Conservation (phyloP, 306 rosid genomes). For the Inga oerstediana region DNA sequence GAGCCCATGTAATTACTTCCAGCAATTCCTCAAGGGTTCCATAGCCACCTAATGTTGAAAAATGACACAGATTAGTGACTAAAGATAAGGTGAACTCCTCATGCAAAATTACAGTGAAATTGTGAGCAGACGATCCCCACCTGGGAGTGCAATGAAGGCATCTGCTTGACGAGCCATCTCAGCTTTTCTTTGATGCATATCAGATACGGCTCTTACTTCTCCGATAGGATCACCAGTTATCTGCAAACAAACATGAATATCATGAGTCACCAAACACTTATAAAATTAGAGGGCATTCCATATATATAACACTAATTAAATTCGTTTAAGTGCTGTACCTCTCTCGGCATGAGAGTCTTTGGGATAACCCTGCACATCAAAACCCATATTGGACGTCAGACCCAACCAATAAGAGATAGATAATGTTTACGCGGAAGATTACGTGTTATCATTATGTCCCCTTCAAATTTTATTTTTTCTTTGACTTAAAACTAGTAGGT, state of each 20-base stretch:
- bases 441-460: background rate
- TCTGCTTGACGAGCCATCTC: slow-evolving; percentile 99
- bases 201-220: slow-evolving; percentile 88
- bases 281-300: background rate
- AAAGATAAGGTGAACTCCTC: background rate
- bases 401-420: background rate
- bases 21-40: slow-evolving; percentile 98
- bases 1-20: slow-evolving; percentile 99
- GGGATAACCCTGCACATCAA: slow-evolving; percentile 83
- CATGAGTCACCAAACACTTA: background rate
- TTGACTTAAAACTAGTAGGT: background rate
- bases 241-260: slow-evolving; percentile 39
- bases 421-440: background rate
- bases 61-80: background rate
- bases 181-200: slow-evolving; percentile 98
- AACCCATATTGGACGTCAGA: slow-evolving; percentile 23
- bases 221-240: slow-evolving; percentile 93
- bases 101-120: no score
- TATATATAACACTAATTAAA: background rate
- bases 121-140: slow-evolving; percentile 39
- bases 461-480: background rate
- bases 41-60: slow-evolving; percentile 71
- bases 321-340: slow-evolving; percentile 54
- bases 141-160: slow-evolving; percentile 98
- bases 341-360: slow-evolving; percentile 85